Conservation (phyloP, 768 basidiomycete species). For the Hygrocybe coccinea region DNA sequence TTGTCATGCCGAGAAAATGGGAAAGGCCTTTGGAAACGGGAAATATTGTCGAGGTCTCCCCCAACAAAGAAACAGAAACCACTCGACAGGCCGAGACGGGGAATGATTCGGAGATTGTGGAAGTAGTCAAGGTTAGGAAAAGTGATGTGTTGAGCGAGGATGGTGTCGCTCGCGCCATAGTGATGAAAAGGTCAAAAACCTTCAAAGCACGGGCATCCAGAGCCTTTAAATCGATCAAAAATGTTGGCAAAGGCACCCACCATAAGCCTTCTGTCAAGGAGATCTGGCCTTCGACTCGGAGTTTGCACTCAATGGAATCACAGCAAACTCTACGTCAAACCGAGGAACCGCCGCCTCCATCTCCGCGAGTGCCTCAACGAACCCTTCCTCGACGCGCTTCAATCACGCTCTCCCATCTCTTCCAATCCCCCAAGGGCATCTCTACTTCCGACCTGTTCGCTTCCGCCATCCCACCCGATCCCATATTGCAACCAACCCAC, state of each 20-base stretch:
- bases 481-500: conserved; percentile 27
- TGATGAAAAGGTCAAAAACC: conserved; percentile 36
- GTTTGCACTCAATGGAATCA: conserved; percentile 24
- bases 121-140: conserved; percentile 52
- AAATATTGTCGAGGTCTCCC: conserved; percentile 16
- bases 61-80: conserved; percentile 5
- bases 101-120: conserved; percentile 53
- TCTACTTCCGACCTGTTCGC: conserved; percentile 21
- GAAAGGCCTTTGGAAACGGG: not conserved
- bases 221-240: conserved; percentile 45
- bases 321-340: conserved; percentile 4
- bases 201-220: conserved; percentile 45
- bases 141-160: conserved; percentile 1
- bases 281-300: conserved; percentile 25
- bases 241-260: conserved; percentile 34
- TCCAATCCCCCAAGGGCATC: conserved; percentile 25
- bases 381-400: conserved; percentile 24
- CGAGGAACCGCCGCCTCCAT: not conserved
- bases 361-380: not conserved
- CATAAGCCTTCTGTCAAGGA: conserved; percentile 39
- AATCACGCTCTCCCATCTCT: conserved; percentile 36
- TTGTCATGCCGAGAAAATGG: conserved; percentile 25
- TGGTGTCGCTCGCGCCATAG: conserved; percentile 10
- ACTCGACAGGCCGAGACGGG: conserved; percentile 15
- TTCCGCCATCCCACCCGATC: not conserved